A percentile compares a stretch with the other conserved stretches of the same genome.
phyloP scores from a whole-genome alignment of 1,139 yeast genomes.

The Debaryomyces singareniensis region DNA sequence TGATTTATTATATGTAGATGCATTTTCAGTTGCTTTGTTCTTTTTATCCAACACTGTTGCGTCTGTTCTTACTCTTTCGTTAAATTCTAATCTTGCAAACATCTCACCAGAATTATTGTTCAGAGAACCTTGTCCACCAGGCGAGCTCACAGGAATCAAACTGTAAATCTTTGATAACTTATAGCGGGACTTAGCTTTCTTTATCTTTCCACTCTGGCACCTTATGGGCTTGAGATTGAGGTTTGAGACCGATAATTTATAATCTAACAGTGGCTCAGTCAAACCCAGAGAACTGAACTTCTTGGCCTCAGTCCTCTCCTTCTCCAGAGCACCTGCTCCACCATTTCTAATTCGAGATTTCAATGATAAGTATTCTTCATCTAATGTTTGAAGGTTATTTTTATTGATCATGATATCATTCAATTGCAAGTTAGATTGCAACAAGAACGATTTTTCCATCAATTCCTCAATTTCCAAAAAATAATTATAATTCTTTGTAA shows the following conservation, averaged over 20 bases:
- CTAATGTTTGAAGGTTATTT: slow-evolving; percentile 45
- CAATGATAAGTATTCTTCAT: slow-evolving; percentile 40
- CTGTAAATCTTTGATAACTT: slow-evolving; percentile 34
- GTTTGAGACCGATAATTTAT: slow-evolving; percentile 29
- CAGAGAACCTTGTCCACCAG: slow-evolving; percentile 1
- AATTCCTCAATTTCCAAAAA: slow-evolving; percentile 24
- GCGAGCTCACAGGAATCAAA: slow-evolving; percentile 19
- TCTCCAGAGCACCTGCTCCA: slow-evolving; percentile 1
- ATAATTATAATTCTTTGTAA: slow-evolving; percentile 17
- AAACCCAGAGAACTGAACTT: neutral
- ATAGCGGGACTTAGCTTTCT: slow-evolving; percentile 37
- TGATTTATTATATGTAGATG: no score
- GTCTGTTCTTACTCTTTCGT: no score
- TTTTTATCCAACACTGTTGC: no score
- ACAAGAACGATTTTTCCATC: slow-evolving; percentile 24
- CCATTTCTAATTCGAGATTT: slow-evolving; percentile 3
- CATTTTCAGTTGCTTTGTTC: no score
- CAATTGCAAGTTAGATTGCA: slow-evolving; percentile 26
- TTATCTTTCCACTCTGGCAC: slow-evolving; percentile 26
- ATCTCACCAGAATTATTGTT: no score
- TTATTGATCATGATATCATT: slow-evolving; percentile 35
- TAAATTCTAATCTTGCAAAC: no score
- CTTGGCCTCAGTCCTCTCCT: neutral
- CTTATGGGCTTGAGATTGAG: slow-evolving; percentile 36
- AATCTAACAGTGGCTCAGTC: slow-evolving; percentile 7